These are phyloP conservation scores for Hirsutella rhossiliensis DNA, from an alignment of 2,329 filamentous ascomycete genomes.

Conservation along the genomic window DNA sequence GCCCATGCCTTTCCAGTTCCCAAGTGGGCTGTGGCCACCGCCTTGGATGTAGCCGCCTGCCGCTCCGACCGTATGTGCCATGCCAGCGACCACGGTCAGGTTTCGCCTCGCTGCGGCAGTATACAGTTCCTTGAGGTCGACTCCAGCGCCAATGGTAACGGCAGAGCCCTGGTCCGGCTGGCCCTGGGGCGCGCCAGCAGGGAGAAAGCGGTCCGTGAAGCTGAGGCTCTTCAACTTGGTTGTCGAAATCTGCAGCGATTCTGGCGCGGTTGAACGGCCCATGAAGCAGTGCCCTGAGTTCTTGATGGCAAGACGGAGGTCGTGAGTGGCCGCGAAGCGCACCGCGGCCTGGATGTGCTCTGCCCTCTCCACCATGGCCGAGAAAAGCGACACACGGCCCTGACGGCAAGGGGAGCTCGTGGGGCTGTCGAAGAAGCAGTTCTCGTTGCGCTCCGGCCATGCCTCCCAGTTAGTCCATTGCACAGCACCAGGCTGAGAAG, in stretches of 20 bases:
- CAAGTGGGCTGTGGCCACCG: constrained; percentile 18
- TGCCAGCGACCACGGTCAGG: constrained; percentile 13
- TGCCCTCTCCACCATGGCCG: constrained; percentile 17
- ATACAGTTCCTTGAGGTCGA: constrained; percentile 13
- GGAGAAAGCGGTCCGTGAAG: constrained; percentile 13
- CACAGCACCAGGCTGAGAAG: constrained; percentile 19
- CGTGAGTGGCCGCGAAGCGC: constrained; percentile 18
- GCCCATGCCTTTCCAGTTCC: constrained; percentile 18
- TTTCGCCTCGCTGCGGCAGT: constrained; percentile 8
- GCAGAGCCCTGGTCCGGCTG: constrained; percentile 5
- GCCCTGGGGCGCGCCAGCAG: not conserved
- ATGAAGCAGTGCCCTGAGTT: constrained; percentile 24
- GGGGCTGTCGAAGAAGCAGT: constrained; percentile 20
- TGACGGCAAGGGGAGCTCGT: constrained; percentile 15
- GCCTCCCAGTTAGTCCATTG: constrained; percentile 26
- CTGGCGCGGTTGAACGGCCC: constrained; percentile 16
- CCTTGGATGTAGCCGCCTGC: constrained; percentile 20
- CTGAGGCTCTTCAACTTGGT: constrained; percentile 16
- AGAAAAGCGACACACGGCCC: constrained; percentile 23
- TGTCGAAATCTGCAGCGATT: constrained; percentile 22
- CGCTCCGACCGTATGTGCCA: constrained; percentile 15
- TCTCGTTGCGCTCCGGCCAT: constrained; percentile 20
- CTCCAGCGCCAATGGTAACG: constrained; percentile 17
- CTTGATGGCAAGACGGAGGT: constrained; percentile 19
- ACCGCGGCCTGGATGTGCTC: constrained; percentile 24